Base-by-base conservation (phyloP, 805 yeast genomes). In the Starmerella floricola region DNA sequence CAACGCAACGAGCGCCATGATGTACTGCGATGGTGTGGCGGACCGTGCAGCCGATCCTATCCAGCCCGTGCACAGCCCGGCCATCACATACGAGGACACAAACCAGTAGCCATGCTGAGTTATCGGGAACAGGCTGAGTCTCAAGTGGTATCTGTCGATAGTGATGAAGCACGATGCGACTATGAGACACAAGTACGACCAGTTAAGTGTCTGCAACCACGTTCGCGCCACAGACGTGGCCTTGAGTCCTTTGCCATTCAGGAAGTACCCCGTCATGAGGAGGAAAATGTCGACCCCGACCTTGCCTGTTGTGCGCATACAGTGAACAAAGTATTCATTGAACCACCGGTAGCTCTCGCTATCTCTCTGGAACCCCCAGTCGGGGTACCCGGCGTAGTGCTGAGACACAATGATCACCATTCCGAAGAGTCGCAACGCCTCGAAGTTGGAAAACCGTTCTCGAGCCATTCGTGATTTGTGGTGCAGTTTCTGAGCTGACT, bases 221-320 rank as follows among this genome's bases (percentile, higher is more conserved):
- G 47, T 46, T 3, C 49, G 29, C 11, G 39, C 44, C 6, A 46
- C 17, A 5, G 47, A 38, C 16, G 34, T 16, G 2, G 39, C 21
- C 33, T 36, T 38, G 13, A 46, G 32, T 4, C 38, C 34, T 17
- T 17, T 20, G 4, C 44, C 46, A 16, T 39, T 46, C 4, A 44
- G 36, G 37, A 46, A 46, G 32, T 36, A 46, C 2, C 49, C 49
- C 2, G 44, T 42, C 23, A 46, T 24, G 32, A 46, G 34, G 5
- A 46, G 29, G 17, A 46, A 46, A 2, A 46, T 33, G 34, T 38
- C 28, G 11, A 46, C 49, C 8, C 47, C 47, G 12, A 43, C 32
- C 19, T 46, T 46, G 3, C 49, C 49, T 15, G 33, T 31, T 8
- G 49, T 43, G 15, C 38, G 26, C 44, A 46, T 31, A 13, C 36